Evolutionary conservation across 129 eudicot genomes (phyloP), one percentile per base, ranked within the genome.

Genomic region (Helichrysum umbraculigerum): DNA sequence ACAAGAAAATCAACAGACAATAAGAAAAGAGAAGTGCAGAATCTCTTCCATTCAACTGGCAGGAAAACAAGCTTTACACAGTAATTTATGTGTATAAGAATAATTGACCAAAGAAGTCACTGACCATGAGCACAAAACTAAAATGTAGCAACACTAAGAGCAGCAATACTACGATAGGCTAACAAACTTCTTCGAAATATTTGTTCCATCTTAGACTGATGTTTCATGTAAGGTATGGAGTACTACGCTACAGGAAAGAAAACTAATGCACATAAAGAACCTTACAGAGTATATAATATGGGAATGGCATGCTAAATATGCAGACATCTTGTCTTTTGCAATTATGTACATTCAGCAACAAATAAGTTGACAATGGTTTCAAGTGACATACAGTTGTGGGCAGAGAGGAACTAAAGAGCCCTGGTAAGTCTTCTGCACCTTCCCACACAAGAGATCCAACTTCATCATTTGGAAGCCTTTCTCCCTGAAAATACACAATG

Each of bases 401-500:
- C 85, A 86, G 44, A 41, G 81, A 65, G 74, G 93, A 78, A 76
- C 71, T 69, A 80, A 94, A 91, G 22, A 89, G 85, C 51, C 69
- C 87, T 6, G 89, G 78, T 6, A 89, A 63, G 44, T 84, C 93
- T 35, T 88, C 79, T 30, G 88, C 81, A 71, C 76, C 96, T 74
- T 78, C 85, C 90, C 86, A 94, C 0, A 52, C 75, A 57, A 88
- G 57, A 52, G 96, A 76, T 59, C 98, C 98, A 84, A 94, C 77
- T 86, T 89, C 90, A 68, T 86, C 84, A 59, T 87, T 86, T 51
- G 88, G 80, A 76, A 91, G 89, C 56, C 41, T 76, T 73, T 89
- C 80, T 66, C 98, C 98, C 89, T 89, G 91, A 25, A 94, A 72
- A 78, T 91, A 94, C 16, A 94, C 87, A 41, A 91, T 80, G 82